These are phyloP conservation scores for Peniophora sp. DNA, from an alignment of 1,284 basidiomycete species.

Conservation along the genomic window DNA sequence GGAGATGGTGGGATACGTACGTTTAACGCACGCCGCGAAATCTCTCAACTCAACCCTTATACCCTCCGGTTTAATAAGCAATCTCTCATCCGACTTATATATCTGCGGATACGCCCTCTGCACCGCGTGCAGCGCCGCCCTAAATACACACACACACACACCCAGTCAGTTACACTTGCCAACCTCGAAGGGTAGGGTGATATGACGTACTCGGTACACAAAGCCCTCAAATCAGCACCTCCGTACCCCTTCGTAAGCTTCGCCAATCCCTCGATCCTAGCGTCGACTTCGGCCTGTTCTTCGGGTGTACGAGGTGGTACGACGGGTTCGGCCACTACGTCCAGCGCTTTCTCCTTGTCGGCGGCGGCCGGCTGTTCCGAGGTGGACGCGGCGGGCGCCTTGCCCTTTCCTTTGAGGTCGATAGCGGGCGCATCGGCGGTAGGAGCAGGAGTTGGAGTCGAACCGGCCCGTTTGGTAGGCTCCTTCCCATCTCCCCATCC, in stretches of 20 bases:
- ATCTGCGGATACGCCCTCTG: conserved; percentile 97
- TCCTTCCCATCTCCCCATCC: conserved; percentile 53
- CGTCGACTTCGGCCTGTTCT: neutral
- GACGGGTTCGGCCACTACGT: too few species aligned
- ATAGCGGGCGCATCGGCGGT: too few species aligned
- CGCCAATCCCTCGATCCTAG: conserved; percentile 47
- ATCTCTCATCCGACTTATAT: conserved; percentile 85
- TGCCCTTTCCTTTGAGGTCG: conserved; percentile 30
- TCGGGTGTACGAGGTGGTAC: neutral
- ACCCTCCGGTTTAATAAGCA: conserved; percentile 80
- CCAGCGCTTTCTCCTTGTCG: too few species aligned
- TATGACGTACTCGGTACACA: conserved; percentile 19
- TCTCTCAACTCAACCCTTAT: conserved; percentile 87
- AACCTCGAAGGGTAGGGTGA: neutral
- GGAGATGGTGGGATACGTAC: conserved; percentile 37
- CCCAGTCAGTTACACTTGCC: conserved; percentile 67
- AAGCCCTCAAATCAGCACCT: conserved; percentile 89
- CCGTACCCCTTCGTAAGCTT: conserved; percentile 96
- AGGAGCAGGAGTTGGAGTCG: too few species aligned
- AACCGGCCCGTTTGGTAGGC: too few species aligned
- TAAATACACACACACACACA: too few species aligned
- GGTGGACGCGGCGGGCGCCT: conserved; percentile 40
- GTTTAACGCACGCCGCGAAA: conserved; percentile 97
- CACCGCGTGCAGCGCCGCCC: conserved; percentile 94
- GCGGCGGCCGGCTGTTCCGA: too few species aligned